A percentile compares a stretch with the other conserved stretches of the same genome.
phyloP scores from a whole-genome alignment of 164 flowering plant genomes.

The Nymphaea colorata region DNA sequence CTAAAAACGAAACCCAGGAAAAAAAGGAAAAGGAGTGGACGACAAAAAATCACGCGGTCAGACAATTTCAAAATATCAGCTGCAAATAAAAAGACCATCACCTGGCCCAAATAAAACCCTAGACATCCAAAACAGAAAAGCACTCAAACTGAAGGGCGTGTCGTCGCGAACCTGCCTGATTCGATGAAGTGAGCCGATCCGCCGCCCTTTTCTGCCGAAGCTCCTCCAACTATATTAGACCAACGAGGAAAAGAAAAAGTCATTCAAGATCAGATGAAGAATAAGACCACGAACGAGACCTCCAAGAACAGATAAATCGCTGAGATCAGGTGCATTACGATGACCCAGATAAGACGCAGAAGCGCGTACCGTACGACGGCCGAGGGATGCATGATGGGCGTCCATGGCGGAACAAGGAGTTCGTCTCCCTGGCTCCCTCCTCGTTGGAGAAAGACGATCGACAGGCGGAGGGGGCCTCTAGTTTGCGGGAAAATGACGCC shows the following conservation, averaged over 20 bases:
- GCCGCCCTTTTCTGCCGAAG: constrained; percentile 90
- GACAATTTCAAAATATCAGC: not conserved
- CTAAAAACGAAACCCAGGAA: constrained; percentile 3
- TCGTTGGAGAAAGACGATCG: too few relatives aligned
- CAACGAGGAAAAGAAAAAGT: not conserved
- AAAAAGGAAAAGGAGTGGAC: not conserved
- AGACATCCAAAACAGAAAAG: not conserved
- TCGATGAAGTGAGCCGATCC: constrained; percentile 27
- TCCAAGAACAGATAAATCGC: not conserved
- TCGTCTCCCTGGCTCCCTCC: too few relatives aligned
- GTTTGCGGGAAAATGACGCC: too few relatives aligned
- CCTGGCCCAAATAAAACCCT: too few relatives aligned
- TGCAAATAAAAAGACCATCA: not conserved
- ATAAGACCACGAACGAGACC: not conserved
- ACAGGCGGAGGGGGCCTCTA: too few relatives aligned
- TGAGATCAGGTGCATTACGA: not conserved
- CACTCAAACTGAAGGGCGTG: too few relatives aligned
- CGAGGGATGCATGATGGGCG: constrained; percentile 66
- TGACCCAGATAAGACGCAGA: not conserved
- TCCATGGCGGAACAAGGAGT: constrained; percentile 28
- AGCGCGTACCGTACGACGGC: constrained; percentile 63
- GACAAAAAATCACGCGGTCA: not conserved
- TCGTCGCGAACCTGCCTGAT: not conserved
- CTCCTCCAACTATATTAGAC: constrained; percentile 57
- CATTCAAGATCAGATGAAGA: not conserved